A percentile compares a stretch with the other conserved stretches of the same genome.
Evolutionary conservation across 208 protist genomes (phyloP).

Genomic region (Acanthamoeba polyphaga): DNA sequence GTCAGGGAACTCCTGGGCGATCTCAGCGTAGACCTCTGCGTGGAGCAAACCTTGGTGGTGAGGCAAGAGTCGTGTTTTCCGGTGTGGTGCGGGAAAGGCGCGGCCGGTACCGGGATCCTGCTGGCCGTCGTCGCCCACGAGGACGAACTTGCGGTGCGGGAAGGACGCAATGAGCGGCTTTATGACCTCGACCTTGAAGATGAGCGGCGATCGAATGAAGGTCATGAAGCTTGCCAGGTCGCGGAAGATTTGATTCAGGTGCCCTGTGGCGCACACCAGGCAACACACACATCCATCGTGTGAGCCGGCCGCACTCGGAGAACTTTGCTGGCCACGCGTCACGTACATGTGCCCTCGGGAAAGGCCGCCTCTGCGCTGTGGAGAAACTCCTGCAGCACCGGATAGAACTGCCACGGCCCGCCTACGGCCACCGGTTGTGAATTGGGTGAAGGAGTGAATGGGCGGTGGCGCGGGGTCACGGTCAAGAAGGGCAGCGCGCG

Average conservation of each 20-base stretch:
- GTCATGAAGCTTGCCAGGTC: slow-evolving; percentile 15
- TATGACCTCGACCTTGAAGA: slow-evolving; percentile 24
- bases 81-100: no score
- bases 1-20: background rate
- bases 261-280: background rate
- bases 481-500: background rate
- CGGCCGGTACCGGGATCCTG: background rate
- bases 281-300: background rate
- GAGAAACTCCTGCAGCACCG: slow-evolving; percentile 20
- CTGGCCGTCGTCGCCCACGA: slow-evolving; percentile 46
- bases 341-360: slow-evolving; percentile 34
- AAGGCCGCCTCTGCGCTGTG: background rate
- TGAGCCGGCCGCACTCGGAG: background rate
- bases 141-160: slow-evolving; percentile 4
- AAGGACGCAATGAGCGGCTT: slow-evolving; percentile 3
- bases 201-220: slow-evolving; percentile 8
- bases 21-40: slow-evolving; percentile 21
- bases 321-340: no score
- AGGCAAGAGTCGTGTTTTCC: no score
- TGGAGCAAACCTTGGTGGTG: background rate
- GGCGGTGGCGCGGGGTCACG: background rate
- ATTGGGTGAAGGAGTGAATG: background rate
- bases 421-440: background rate
- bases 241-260: slow-evolving; percentile 12
- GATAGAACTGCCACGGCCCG: slow-evolving; percentile 55